Percentiles rank a stretch among this genome's conserved stretches.
Conservation (phyloP, 2,329 filamentous ascomycete genomes). For the Aaosphaeria arxii region DNA sequence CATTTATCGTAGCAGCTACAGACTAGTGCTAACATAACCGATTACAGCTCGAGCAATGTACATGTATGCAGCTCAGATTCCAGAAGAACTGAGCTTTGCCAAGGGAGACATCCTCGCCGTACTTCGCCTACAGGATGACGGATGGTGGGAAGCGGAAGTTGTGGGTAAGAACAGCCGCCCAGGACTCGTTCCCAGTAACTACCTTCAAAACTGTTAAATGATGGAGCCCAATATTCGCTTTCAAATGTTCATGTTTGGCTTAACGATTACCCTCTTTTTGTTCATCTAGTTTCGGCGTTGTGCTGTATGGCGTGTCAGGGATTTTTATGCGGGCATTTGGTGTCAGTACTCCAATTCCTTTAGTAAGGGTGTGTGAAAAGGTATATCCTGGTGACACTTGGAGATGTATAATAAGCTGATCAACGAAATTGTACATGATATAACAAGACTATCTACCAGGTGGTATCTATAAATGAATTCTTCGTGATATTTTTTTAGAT, state of each 20-base stretch:
- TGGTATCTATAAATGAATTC: too few relatives aligned
- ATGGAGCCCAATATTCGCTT: not conserved
- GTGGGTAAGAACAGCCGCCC: conserved; percentile 59
- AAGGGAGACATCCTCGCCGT: conserved; percentile 93
- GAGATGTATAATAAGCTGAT: not conserved
- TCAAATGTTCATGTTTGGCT: not conserved
- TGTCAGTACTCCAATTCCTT: not conserved
- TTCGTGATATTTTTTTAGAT: too few relatives aligned
- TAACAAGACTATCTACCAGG: not conserved
- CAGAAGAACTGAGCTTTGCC: conserved; percentile 86
- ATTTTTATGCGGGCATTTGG: not conserved
- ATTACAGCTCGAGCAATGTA: conserved; percentile 82
- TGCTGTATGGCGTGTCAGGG: not conserved
- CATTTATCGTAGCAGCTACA: not conserved
- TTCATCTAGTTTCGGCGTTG: not conserved
- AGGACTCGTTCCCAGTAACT: conserved; percentile 66
- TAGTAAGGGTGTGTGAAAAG: not conserved
- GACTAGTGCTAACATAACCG: conserved; percentile 1
- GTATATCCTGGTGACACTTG: not conserved
- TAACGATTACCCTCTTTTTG: not conserved
- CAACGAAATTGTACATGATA: not conserved
- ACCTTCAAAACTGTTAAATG: conserved; percentile 56
- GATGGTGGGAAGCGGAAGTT: conserved; percentile 98
- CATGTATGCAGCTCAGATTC: conserved; percentile 89
- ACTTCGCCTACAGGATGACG: conserved; percentile 88